Evolutionary conservation across 1,284 basidiomycete species (phyloP).

Genomic region (Polyporus tsugae): DNA sequence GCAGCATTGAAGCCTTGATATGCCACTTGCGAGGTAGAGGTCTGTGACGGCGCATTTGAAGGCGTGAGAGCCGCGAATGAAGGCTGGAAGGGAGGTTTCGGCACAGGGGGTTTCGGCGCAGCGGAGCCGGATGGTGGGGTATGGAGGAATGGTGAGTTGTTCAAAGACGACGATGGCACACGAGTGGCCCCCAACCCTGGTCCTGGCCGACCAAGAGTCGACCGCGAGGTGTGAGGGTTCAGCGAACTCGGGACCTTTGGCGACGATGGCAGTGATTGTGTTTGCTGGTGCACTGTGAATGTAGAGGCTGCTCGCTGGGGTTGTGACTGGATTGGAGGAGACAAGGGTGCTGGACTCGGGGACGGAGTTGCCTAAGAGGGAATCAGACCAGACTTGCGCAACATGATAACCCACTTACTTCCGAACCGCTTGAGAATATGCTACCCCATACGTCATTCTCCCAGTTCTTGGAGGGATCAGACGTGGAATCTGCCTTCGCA

Average conservation of each 20-base stretch:
- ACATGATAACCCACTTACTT: constrained; percentile 42
- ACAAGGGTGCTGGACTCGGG: constrained; percentile 35
- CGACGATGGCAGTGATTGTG: constrained; percentile 52
- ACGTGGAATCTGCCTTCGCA: constrained; percentile 54
- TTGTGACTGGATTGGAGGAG: constrained; percentile 26
- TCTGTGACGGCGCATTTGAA: constrained; percentile 12
- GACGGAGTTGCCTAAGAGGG: constrained; percentile 31
- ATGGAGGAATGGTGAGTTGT: constrained; percentile 42
- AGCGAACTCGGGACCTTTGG: constrained; percentile 41
- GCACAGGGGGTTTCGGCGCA: constrained; percentile 21
- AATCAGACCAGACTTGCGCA: constrained; percentile 5
- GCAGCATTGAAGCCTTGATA: constrained; percentile 6
- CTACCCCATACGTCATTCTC: constrained; percentile 85
- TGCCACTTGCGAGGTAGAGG: not conserved
- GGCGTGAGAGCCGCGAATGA: constrained; percentile 28
- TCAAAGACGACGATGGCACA: constrained; percentile 47
- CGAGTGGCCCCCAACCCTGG: constrained; percentile 50
- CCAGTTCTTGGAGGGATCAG: constrained; percentile 59
- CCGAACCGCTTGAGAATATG: constrained; percentile 60
- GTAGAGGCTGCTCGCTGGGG: constrained; percentile 16
- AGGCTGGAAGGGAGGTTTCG: constrained; percentile 29
- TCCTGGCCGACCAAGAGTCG: constrained; percentile 41
- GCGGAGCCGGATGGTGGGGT: constrained; percentile 30
- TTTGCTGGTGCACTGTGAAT: constrained; percentile 38
- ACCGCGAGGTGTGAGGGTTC: constrained; percentile 30